Evolutionary conservation across 345 rosid genomes (phyloP), one percentile per base, ranked within the genome.

Genomic region (Brassica carinata): DNA sequence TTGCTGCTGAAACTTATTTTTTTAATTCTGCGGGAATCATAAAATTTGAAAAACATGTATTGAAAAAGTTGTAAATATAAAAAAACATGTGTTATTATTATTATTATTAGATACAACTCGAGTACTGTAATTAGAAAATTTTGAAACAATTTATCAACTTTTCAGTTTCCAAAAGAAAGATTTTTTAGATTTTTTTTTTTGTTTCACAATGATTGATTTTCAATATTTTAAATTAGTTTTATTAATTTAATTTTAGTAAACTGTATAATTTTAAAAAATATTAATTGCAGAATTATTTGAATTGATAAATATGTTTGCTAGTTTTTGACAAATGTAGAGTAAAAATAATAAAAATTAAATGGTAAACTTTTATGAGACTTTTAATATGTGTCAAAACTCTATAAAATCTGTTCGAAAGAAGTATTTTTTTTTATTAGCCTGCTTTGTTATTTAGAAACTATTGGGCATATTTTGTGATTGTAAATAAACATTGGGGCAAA

Each of bases 41-140:
- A 0, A 68, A 69, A 69, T 69, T 74, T 33, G 65, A 0, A 1
- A 69, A 74, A 26, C 15, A 69, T 80, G 83, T 74, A 75, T 62
- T 19, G 76, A 36, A 19, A 75, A 15, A 64, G 83, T 27, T 75
- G 83, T 80, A 80, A 70, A 80, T 80, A 80, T 80, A 45, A 13
- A 48, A 48, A 5, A 4, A 4, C 15, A 48, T 48, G 55, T 13
- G 6, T 14, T 3, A 45, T 38, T 38, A 45, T 45, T 9, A 43
- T 9, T 43, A 43, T 43, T 43, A 45, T 45, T 23, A 23, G 26
- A 5, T 45, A 45, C 15, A 45, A 45, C 15, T 45, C 55, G 13
- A 40, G 4, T 40, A 40, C 13, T 40, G 48, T 40, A 40, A 8
- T 40, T 9, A 40, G 13, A 31, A 31, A 40, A 40, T 8, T 33